Evolutionary conservation across 106 monocot genomes (phyloP).

Genomic region (Dioscorea zingiberensis): DNA sequence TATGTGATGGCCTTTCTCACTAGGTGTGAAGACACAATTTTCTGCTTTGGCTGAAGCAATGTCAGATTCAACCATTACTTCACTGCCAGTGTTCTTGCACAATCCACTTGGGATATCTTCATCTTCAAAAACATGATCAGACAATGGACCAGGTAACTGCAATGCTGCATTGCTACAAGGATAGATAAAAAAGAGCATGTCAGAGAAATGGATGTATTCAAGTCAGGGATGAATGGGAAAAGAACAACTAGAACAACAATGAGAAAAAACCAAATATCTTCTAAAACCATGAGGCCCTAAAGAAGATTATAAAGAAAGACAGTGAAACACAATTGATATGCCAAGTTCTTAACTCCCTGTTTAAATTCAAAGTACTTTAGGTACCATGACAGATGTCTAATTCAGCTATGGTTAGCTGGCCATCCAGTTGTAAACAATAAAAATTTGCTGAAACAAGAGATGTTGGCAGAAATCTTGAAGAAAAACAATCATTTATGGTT

Average conservation of each 20-base stretch:
- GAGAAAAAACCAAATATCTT: not conserved
- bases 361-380: no score
- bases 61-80: constrained; percentile 19
- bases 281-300: not conserved
- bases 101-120: constrained; percentile 33
- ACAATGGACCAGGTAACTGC: constrained; percentile 56
- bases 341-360: not conserved
- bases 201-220: constrained; percentile 8
- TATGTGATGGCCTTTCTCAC: constrained; percentile 26
- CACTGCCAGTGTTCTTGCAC: constrained; percentile 19
- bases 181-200: constrained; percentile 3
- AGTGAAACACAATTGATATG: not conserved
- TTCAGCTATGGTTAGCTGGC: no score
- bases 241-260: not conserved
- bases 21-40: constrained; percentile 14
- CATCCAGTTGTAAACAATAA: no score
- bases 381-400: no score
- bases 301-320: not conserved
- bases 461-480: no score
- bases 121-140: no score
- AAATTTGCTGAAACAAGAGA: no score
- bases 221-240: not conserved
- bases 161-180: constrained; percentile 76
- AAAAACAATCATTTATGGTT: no score
- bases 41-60: constrained; percentile 28